Base-by-base conservation (phyloP, 345 rosid species). In the Kandelia obovata region DNA sequence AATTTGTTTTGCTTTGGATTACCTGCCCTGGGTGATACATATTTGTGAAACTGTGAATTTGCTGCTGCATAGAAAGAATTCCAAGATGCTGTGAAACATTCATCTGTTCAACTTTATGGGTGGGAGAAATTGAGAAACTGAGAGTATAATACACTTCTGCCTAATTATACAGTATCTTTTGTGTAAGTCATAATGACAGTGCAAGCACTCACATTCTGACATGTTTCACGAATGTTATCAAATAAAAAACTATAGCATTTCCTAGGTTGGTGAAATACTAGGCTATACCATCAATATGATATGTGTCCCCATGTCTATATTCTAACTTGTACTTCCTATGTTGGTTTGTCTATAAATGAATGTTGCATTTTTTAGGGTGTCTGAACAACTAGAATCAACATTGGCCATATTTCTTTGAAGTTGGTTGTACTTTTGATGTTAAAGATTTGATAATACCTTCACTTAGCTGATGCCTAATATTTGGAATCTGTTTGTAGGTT, bases 401-500 rank as follows among this genome's bases (percentile, higher is more conserved):
- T 3, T 20, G 26, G 30, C 59, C 30, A 56, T 21, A 11, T 10
- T 19, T 55, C 15, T 10, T 2, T 55, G 17, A 25, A 21, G 26
- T 55, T 55, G 26, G 27, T 25, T 62, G 27, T n/a, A 43, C 25
- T 7, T 53, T 47, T 9, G 27, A 32, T 71, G 27, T 21, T 25
- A 25, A 56, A 53, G 10, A 70, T 72, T 59, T 69, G 52, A 10
- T 63, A 58, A 47, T 65, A 55, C 59, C 34, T 68, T 39, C 51
- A 46, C 8, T 52, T 53, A 25, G 21, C 46, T 49, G 27, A 34
- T 70, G 70, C 57, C 79, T 81, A 49, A 77, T 74, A 32, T 16
- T 20, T 68, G 34, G 58, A 72, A 75, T 77, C 72, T 79, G 64
- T 71, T 71, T 86, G 63, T 72, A 89, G 97, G 97, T 89, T 61